These are phyloP conservation scores for Graphiopsis chlorocephala DNA, from an alignment of 2,329 filamentous ascomycete species.

Conservation along the genomic window DNA sequence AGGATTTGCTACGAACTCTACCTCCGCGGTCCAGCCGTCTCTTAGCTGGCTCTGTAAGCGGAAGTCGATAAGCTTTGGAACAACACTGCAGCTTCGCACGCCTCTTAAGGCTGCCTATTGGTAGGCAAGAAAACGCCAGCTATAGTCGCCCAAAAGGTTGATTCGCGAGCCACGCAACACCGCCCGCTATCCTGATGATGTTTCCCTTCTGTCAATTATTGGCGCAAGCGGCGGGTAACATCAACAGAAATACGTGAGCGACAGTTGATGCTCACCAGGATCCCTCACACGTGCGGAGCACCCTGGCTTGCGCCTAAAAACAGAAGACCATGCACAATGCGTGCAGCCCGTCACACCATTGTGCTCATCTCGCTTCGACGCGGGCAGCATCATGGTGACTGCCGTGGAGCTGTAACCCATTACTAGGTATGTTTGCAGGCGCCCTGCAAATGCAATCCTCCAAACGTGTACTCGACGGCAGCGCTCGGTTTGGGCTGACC, in stretches of 20 bases:
- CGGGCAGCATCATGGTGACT: constrained; percentile 10
- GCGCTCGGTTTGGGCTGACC: constrained; percentile 12
- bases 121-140: constrained; percentile 1
- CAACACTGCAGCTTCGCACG: neutral
- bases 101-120: neutral
- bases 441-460: neutral
- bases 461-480: neutral
- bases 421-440: neutral
- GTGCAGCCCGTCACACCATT: constrained; percentile 16
- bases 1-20: no score
- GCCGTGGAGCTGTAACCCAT: constrained; percentile 11
- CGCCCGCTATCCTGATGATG: neutral
- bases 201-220: neutral
- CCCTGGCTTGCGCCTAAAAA: constrained; percentile 6
- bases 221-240: neutral
- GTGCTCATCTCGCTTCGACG: constrained; percentile 15
- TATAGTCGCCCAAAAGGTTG: constrained; percentile 3
- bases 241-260: neutral
- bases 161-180: neutral
- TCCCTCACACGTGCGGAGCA: constrained; percentile 8
- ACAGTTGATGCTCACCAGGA: constrained; percentile 4
- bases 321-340: neutral
- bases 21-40: neutral
- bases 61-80: constrained; percentile 8
- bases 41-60: neutral